Evolutionary conservation across 2,329 filamentous ascomycete species (phyloP).

Genomic region (Mollisiaceae sp.): DNA sequence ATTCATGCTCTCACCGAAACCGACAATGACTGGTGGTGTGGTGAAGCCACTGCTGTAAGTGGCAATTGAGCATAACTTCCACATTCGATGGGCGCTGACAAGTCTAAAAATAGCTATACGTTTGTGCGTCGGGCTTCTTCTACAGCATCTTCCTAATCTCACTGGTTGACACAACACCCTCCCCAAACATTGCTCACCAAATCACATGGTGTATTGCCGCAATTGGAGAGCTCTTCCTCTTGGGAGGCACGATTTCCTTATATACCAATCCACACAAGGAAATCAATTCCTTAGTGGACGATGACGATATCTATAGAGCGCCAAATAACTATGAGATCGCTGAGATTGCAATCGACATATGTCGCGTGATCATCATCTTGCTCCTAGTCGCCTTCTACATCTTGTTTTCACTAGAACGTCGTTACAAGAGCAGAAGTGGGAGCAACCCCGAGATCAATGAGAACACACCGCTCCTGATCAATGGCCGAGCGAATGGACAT

Average conservation of each 20-base stretch:
- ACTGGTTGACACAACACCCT: slow-evolving; percentile 80
- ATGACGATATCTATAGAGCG: slow-evolving; percentile 47
- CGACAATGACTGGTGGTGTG: slow-evolving; percentile 79
- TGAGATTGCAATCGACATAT: slow-evolving; percentile 68
- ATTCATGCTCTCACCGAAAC: slow-evolving; percentile 72
- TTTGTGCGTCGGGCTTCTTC: slow-evolving; percentile 83
- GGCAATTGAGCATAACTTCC: slow-evolving; percentile 10
- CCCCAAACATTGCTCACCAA: slow-evolving; percentile 80
- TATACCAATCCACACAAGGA: slow-evolving; percentile 70
- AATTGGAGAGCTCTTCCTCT: slow-evolving; percentile 74
- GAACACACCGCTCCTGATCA: slow-evolving; percentile 64
- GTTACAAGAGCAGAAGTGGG: slow-evolving; percentile 28
- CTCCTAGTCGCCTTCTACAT: slow-evolving; percentile 61
- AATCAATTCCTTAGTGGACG: slow-evolving; percentile 50
- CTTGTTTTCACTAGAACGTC: slow-evolving; percentile 51
- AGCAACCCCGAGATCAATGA: slow-evolving; percentile 50
- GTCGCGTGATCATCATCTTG: slow-evolving; percentile 70
- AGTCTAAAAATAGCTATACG: slow-evolving; percentile 69
- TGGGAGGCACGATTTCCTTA: slow-evolving; percentile 70
- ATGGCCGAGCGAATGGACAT: slow-evolving; percentile 44
- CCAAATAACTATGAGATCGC: slow-evolving; percentile 61
- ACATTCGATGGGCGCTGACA: slow-evolving; percentile 22
- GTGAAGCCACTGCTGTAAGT: slow-evolving; percentile 76
- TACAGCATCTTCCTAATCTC: slow-evolving; percentile 87
- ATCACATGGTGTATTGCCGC: slow-evolving; percentile 77